These are phyloP conservation scores for Pholiota conissans DNA, from an alignment of 768 basidiomycete species.

Conservation along the genomic window DNA sequence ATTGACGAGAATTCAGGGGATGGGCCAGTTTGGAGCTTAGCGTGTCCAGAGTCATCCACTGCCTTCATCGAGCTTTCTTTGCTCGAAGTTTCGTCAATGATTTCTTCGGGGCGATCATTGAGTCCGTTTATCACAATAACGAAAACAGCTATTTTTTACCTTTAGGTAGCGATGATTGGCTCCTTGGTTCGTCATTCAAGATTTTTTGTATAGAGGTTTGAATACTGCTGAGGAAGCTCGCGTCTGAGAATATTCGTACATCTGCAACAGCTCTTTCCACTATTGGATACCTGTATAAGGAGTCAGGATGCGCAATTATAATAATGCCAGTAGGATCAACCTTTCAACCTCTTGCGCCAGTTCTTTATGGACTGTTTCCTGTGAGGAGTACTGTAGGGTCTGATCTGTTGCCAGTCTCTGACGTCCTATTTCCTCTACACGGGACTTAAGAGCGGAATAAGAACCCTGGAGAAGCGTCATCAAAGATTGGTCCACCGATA, in stretches of 20 bases:
- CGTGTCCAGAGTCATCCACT: background rate
- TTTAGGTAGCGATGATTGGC: slow-evolving; percentile 12
- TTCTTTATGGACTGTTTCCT: slow-evolving; percentile 57
- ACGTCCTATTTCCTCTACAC: slow-evolving; percentile 62
- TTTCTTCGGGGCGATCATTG: too few species aligned
- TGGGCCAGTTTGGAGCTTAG: background rate
- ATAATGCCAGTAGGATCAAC: slow-evolving; percentile 28
- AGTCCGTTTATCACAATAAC: too few species aligned
- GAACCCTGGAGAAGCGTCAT: slow-evolving; percentile 38
- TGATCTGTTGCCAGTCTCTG: slow-evolving; percentile 55
- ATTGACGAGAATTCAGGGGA: background rate
- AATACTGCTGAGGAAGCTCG: slow-evolving; percentile 43
- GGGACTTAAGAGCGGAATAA: slow-evolving; percentile 51
- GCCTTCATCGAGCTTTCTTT: background rate
- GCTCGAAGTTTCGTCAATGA: too few species aligned
- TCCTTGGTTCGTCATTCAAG: slow-evolving; percentile 37
- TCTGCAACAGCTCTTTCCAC: slow-evolving; percentile 63
- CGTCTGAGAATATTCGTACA: slow-evolving; percentile 47
- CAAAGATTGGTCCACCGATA: background rate
- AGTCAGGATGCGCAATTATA: background rate
- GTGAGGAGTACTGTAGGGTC: slow-evolving; percentile 50
- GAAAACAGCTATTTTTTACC: slow-evolving; percentile 15
- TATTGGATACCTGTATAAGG: slow-evolving; percentile 53
- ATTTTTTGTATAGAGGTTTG: slow-evolving; percentile 44
- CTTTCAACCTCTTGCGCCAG: slow-evolving; percentile 74